These are phyloP conservation scores for Fusarium newnesense DNA, from an alignment of 2,329 filamentous ascomycete species.

Conservation along the genomic window DNA sequence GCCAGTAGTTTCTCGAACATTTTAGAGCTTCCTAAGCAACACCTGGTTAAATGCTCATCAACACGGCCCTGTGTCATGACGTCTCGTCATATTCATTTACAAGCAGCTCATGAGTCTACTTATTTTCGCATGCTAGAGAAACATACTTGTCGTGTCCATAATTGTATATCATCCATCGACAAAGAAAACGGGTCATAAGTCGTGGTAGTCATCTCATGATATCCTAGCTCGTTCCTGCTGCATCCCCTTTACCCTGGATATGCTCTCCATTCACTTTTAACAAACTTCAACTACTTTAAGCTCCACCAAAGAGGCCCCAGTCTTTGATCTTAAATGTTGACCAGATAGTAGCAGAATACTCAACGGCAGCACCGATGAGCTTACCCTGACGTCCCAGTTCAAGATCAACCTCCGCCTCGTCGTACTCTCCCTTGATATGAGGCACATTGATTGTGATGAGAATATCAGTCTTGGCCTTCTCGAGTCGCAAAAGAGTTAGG, in stretches of 20 bases:
- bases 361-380: slow-evolving; percentile 74
- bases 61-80: not conserved
- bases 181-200: slow-evolving; percentile 34
- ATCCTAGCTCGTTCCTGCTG: slow-evolving; percentile 1
- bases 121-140: not conserved
- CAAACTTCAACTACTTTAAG: slow-evolving; percentile 11
- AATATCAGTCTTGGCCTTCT: slow-evolving; percentile 80
- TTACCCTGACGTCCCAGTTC: slow-evolving; percentile 72
- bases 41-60: not conserved
- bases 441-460: slow-evolving; percentile 90
- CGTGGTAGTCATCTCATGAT: slow-evolving; percentile 30
- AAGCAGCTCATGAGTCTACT: not conserved
- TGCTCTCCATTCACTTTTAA: not conserved
- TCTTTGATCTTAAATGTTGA: slow-evolving; percentile 81
- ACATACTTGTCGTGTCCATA: not conserved
- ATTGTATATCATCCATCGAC: not conserved
- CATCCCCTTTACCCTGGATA: not conserved
- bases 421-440: slow-evolving; percentile 79
- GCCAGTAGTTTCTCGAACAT: not conserved
- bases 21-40: not conserved
- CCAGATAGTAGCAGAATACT: slow-evolving; percentile 75
- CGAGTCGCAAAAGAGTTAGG: slow-evolving; percentile 80
- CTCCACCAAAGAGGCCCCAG: slow-evolving; percentile 75
- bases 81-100: not conserved
- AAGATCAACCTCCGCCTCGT: slow-evolving; percentile 76